Evolutionary conservation across 148 eudicot genomes (phyloP).

Genomic region (Simmondsia chinensis): DNA sequence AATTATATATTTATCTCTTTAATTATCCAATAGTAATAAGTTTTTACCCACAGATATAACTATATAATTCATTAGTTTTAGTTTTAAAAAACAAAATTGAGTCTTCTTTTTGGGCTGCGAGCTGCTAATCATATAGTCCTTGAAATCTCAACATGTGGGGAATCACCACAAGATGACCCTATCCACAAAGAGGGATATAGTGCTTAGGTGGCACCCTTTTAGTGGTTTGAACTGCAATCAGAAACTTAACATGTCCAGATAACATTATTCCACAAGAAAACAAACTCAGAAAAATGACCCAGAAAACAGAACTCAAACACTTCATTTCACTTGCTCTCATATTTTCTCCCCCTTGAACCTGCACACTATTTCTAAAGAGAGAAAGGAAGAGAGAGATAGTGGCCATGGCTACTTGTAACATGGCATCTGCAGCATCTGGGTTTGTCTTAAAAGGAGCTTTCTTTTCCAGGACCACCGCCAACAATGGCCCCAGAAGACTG

Average conservation of each 20-base stretch:
- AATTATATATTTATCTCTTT: too few relatives aligned
- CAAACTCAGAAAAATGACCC: slow-evolving; percentile 8
- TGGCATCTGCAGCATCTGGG: slow-evolving; percentile 55
- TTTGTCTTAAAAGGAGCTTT: slow-evolving; percentile 19
- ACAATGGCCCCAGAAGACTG: slow-evolving; percentile 28
- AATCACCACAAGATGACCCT: slow-evolving; percentile 2
- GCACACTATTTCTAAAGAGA: background rate
- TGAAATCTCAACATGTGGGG: too few relatives aligned
- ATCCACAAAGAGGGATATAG: slow-evolving; percentile 6
- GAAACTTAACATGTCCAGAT: background rate
- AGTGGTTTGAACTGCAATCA: slow-evolving; percentile 2
- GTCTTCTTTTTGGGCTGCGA: too few relatives aligned
- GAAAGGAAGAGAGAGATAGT: background rate
- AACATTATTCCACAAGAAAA: too few relatives aligned
- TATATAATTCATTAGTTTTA: too few relatives aligned
- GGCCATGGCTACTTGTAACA: slow-evolving; percentile 57
- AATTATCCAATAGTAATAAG: too few relatives aligned
- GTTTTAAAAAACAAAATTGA: too few relatives aligned
- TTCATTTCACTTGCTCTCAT: background rate
- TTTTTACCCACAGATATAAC: too few relatives aligned
- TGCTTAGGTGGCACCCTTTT: background rate
- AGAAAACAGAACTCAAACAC: slow-evolving; percentile 2
- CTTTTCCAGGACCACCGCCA: slow-evolving; percentile 11
- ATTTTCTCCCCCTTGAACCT: slow-evolving; percentile 9
- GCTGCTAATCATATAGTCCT: too few relatives aligned